Conservation (phyloP, 306 rosid genomes). For the Clitoria ternatea region DNA sequence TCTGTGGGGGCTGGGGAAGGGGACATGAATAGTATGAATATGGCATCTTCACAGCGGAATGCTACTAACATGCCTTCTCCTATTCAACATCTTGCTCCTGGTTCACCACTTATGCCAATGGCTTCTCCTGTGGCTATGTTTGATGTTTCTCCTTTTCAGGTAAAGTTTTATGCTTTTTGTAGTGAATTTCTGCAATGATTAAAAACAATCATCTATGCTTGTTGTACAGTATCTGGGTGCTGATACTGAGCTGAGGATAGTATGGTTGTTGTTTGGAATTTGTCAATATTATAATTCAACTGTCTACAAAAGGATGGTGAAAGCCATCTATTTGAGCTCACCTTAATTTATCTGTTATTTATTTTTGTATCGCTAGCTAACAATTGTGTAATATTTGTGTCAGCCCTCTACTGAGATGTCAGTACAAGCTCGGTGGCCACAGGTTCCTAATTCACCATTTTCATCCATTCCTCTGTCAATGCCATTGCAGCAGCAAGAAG, state of each 20-base stretch:
- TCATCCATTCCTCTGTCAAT: constrained; percentile 66
- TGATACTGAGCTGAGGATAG: no score
- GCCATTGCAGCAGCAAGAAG: constrained; percentile 69
- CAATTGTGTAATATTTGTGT: constrained; percentile 20
- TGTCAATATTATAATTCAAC: neutral
- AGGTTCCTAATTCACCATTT: constrained; percentile 53
- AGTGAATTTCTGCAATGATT: neutral
- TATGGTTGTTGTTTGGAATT: neutral
- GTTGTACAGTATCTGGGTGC: neutral
- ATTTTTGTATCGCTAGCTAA: constrained; percentile 1
- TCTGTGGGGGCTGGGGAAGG: constrained; percentile 57
- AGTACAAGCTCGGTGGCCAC: constrained; percentile 82
- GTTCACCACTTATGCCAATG: constrained; percentile 93
- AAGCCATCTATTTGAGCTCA: neutral
- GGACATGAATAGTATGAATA: constrained; percentile 62
- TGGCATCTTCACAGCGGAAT: constrained; percentile 64
- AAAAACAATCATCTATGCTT: neutral
- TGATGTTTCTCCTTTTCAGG: constrained; percentile 97
- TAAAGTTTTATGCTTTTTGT: constrained; percentile 27
- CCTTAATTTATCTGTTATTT: neutral
- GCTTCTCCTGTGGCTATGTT: constrained; percentile 87
- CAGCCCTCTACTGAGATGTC: constrained; percentile 87
- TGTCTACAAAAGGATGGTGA: neutral
- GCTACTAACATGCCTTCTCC: constrained; percentile 66
- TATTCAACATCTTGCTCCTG: constrained; percentile 91